phyloP scores from a whole-genome alignment of 306 rosid species.

The Myrica gale region DNA sequence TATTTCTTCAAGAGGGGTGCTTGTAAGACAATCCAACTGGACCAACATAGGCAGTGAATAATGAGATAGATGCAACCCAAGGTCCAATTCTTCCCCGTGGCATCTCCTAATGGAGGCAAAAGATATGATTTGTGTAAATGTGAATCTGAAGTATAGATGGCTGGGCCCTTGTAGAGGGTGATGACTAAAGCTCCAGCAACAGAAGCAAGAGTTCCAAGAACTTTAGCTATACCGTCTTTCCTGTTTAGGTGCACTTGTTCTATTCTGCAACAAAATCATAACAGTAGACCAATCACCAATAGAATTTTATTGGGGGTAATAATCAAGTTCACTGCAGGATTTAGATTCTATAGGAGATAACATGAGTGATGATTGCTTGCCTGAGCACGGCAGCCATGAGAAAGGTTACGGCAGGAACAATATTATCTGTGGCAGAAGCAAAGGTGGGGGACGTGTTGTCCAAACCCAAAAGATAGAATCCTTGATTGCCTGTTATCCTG shows the following conservation, averaged over 20 bases:
- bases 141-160: conserved; percentile 60
- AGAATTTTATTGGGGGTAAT: too few species aligned
- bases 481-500: conserved; percentile 76
- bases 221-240: conserved; percentile 28
- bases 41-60: conserved; percentile 65
- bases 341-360: too few species aligned
- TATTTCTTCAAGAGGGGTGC: conserved; percentile 44
- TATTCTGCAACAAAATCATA: too few species aligned
- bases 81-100: conserved; percentile 43
- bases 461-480: conserved; percentile 66
- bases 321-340: too few species aligned
- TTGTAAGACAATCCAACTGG: conserved; percentile 68
- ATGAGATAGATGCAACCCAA: conserved; percentile 65
- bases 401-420: conserved; percentile 79
- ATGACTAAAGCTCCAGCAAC: conserved; percentile 69
- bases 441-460: conserved; percentile 69
- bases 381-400: conserved; percentile 64
- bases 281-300: not conserved
- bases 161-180: conserved; percentile 73
- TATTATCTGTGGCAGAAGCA: conserved; percentile 67
- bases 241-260: too few species aligned
- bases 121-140: conserved; percentile 19
- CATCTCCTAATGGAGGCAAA: conserved; percentile 30
- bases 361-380: conserved; percentile 30
- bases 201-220: conserved; percentile 67